Conservation (phyloP, 192 early-diverging fungal species). For the Spizellomyces punctatus region DNA sequence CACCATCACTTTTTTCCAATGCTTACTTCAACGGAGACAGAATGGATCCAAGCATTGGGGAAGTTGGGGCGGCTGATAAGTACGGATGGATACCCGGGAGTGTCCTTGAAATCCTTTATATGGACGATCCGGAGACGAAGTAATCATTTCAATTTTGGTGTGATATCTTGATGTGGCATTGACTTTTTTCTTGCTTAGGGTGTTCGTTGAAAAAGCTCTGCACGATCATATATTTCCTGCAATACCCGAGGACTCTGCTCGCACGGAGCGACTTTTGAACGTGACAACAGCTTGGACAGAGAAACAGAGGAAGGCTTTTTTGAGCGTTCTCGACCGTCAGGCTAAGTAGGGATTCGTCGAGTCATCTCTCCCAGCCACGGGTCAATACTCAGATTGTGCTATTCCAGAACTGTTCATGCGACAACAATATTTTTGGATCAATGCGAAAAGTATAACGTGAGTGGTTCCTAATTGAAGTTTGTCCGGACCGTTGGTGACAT, state of each 20-base stretch:
- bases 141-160: too few species aligned
- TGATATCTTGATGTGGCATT: slow-evolving; percentile 46
- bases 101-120: slow-evolving; percentile 82
- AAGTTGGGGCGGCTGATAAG: slow-evolving; percentile 57
- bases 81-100: slow-evolving; percentile 83
- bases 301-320: slow-evolving; percentile 73
- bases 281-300: slow-evolving; percentile 67
- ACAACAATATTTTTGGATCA: slow-evolving; percentile 62
- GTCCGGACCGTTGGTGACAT: too few species aligned
- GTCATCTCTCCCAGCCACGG: too few species aligned
- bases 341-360: slow-evolving; percentile 34
- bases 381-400: too few species aligned
- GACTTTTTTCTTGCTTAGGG: not conserved
- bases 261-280: slow-evolving; percentile 71
- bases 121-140: slow-evolving; percentile 77
- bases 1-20: too few species aligned
- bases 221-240: slow-evolving; percentile 66
- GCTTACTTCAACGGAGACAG: not conserved
- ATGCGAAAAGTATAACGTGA: slow-evolving; percentile 61
- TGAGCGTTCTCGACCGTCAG: slow-evolving; percentile 74
- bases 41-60: slow-evolving; percentile 33
- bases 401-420: slow-evolving; percentile 46
- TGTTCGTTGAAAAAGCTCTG: slow-evolving; percentile 63
- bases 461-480: too few species aligned
- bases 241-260: slow-evolving; percentile 49